phyloP scores from a whole-genome alignment of 176 grass and related monocot species.

The Chrysopogon serrulatus region DNA sequence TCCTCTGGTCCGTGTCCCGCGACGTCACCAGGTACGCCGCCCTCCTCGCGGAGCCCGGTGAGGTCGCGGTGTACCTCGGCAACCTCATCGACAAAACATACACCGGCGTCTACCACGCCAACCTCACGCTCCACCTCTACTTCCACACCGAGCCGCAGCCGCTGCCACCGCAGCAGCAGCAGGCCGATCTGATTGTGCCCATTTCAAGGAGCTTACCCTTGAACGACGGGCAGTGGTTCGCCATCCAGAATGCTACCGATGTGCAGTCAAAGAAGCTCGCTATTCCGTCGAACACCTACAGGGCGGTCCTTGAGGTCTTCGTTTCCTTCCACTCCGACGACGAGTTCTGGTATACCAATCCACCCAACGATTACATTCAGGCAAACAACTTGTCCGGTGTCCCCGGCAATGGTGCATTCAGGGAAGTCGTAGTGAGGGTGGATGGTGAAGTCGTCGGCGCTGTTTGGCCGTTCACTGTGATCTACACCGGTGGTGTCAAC shows the following conservation, averaged over 20 bases:
- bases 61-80: slow-evolving; percentile 48
- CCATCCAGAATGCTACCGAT: slow-evolving; percentile 32
- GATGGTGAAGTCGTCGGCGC: slow-evolving; percentile 51
- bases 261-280: slow-evolving; percentile 33
- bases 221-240: slow-evolving; percentile 60
- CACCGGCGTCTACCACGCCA: slow-evolving; percentile 63
- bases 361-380: slow-evolving; percentile 40
- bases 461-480: slow-evolving; percentile 58
- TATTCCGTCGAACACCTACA: slow-evolving; percentile 58
- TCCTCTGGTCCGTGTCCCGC: slow-evolving; percentile 66
- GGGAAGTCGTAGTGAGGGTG: slow-evolving; percentile 37
- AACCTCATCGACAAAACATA: slow-evolving; percentile 54
- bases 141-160: not conserved
- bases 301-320: slow-evolving; percentile 64
- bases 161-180: not conserved
- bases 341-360: slow-evolving; percentile 62
- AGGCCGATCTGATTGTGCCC: slow-evolving; percentile 52
- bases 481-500: slow-evolving; percentile 55
- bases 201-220: slow-evolving; percentile 49
- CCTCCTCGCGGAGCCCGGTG: slow-evolving; percentile 23
- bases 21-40: slow-evolving; percentile 60
- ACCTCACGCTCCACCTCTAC: slow-evolving; percentile 65
- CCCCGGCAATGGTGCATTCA: slow-evolving; percentile 50
- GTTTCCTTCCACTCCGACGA: slow-evolving; percentile 56
- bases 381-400: slow-evolving; percentile 25